Evolutionary conservation across 2,329 filamentous ascomycete species (phyloP).

Genomic region (Talaromyces pinophilus): DNA sequence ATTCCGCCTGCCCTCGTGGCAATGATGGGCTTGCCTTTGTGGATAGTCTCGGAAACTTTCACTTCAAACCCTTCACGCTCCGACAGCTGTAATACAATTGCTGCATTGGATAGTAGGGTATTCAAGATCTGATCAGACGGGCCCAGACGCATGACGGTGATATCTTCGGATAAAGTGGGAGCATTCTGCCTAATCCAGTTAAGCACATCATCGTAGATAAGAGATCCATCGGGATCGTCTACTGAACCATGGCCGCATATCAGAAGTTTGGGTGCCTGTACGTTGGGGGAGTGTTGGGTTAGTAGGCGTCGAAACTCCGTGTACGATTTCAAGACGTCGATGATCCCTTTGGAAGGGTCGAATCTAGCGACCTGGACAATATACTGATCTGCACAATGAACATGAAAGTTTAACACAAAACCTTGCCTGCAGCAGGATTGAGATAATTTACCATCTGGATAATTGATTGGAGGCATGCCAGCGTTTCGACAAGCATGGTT

Average conservation of each 20-base stretch:
- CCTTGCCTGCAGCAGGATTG: neutral
- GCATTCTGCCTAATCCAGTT: neutral
- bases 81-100: neutral
- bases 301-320: neutral
- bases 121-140: neutral
- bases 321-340: neutral
- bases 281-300: neutral
- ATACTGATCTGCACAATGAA: neutral
- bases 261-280: neutral
- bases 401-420: neutral
- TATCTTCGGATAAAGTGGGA: neutral
- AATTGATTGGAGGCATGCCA: conserved; percentile 36
- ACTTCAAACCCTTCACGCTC: conserved; percentile 68
- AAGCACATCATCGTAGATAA: neutral
- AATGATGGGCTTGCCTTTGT: conserved; percentile 77
- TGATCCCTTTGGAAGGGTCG: neutral
- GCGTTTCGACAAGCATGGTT: conserved; percentile 63
- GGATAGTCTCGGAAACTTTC: conserved; percentile 80
- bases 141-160: neutral
- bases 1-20: conserved; percentile 75
- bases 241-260: neutral
- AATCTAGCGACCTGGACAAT: neutral
- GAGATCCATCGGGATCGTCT: neutral
- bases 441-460: neutral
- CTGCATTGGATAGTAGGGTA: neutral